Evolutionary conservation across 2,329 filamentous ascomycete genomes (phyloP), one percentile per base, ranked within the genome.

Genomic region (Fusarium graminum): DNA sequence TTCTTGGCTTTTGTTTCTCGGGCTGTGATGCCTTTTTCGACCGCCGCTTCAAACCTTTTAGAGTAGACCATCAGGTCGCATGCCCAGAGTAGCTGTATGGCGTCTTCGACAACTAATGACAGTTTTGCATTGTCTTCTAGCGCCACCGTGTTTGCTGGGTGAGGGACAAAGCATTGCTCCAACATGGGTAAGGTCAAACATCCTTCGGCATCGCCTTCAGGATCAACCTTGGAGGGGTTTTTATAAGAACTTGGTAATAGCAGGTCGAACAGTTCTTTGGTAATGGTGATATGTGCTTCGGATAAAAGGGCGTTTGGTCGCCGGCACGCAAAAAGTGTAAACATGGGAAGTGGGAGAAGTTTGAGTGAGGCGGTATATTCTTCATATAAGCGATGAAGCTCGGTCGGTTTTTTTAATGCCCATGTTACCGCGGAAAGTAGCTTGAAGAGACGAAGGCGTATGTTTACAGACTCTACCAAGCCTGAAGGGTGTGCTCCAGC

Each of bases 91-190:
- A 88, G 78, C 43, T 88, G 82, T 29, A 92, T 72, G 47, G 92
- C 76, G 3, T 82, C 82, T 77, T 94, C 92, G 0, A 93, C 79
- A 29, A 91, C 76, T 11, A 94, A 77, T 3, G 89, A 89, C 36
- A 94, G 82, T 74, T 91, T 91, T 28, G 89, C 88, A 69, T 95
- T 94, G 64, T 93, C 90, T 19, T 86, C 83, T 1, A 85, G 76
- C 8, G 81, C 83, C 14, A 84, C 80, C 0, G 84, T 87, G 59
- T 86, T 88, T 2, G 92, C 90, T 0, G 89, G 81, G 66, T 85
- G 88, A 0, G 86, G 86, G 3, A 93, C 82, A 74, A 88, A 94
- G 71, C 88, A 89, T 41, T 81, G 74, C 71, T 83, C 79, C 40
- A 88, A 74, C 64, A 87, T 83, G 8, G 68, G 70, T 22, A 77